Evolutionary conservation across 495 filamentous ascomycete species (phyloP).

Genomic region (Penicillium desertorum): DNA sequence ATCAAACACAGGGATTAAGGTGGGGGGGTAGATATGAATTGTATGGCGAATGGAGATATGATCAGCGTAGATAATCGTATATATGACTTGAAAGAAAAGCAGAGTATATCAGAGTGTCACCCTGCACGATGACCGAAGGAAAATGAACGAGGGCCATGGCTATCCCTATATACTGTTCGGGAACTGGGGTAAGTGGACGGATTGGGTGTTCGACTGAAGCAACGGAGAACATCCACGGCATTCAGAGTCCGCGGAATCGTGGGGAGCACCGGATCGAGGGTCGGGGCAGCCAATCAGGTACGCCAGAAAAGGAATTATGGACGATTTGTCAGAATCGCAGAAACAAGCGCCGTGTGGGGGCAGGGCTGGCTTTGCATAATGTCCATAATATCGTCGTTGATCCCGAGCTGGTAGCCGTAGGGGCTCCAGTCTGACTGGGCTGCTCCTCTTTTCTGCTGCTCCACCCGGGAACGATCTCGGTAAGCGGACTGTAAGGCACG

Average conservation of each 20-base stretch:
- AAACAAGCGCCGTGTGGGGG: slow-evolving; percentile 13
- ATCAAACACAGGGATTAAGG: not conserved
- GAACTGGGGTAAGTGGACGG: slow-evolving; percentile 30
- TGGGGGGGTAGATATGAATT: not conserved
- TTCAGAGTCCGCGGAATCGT: slow-evolving; percentile 42
- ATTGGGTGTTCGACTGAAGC: slow-evolving; percentile 15
- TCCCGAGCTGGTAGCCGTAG: slow-evolving; percentile 21
- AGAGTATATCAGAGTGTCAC: slow-evolving; percentile 3
- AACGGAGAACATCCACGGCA: slow-evolving; percentile 44
- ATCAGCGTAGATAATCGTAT: not conserved
- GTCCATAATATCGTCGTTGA: slow-evolving; percentile 28
- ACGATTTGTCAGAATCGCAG: slow-evolving; percentile 7
- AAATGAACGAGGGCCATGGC: slow-evolving; percentile 26
- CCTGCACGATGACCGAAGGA: slow-evolving; percentile 10
- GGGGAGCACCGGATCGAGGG: slow-evolving; percentile 19
- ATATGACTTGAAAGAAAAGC: not conserved
- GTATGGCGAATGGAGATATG: slow-evolving; percentile 1
- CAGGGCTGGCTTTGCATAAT: slow-evolving; percentile 4
- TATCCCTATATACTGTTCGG: slow-evolving; percentile 33
- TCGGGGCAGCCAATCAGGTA: slow-evolving; percentile 19
- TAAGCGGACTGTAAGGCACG: slow-evolving; percentile 36
- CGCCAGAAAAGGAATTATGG: slow-evolving; percentile 6
- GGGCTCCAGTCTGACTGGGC: not conserved
- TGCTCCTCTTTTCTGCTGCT: not conserved
- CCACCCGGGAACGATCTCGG: slow-evolving; percentile 33